A percentile compares a stretch with the other conserved stretches of the same genome.
Conservation (phyloP, 2,329 filamentous ascomycete species). For the Sodiomyces alkalinus region DNA sequence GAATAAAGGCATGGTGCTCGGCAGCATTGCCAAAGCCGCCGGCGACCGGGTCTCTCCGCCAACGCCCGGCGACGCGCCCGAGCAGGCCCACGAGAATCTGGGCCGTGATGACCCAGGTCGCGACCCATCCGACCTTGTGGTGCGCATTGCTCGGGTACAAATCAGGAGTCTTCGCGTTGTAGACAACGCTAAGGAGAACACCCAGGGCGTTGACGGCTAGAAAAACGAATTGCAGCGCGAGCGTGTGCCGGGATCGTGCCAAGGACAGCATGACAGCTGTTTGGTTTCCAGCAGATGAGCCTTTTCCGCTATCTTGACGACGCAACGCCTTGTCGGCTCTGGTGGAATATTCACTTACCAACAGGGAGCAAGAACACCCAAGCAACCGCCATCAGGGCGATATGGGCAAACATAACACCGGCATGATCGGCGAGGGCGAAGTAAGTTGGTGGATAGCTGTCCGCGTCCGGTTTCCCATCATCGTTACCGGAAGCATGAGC, state of each 20-base stretch:
- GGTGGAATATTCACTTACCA: slow-evolving; percentile 33
- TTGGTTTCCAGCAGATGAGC: no score
- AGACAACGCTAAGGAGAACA: slow-evolving; percentile 50
- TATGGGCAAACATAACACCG: slow-evolving; percentile 51
- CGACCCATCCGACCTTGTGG: slow-evolving; percentile 74
- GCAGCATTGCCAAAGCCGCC: slow-evolving; percentile 27
- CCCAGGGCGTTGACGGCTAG: slow-evolving; percentile 47
- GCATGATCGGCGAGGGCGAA: slow-evolving; percentile 39
- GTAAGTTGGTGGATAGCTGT: slow-evolving; percentile 34
- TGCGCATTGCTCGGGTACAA: slow-evolving; percentile 81
- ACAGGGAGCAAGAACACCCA: slow-evolving; percentile 63
- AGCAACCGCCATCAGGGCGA: slow-evolving; percentile 51
- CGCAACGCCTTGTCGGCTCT: slow-evolving; percentile 1
- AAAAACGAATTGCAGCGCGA: slow-evolving; percentile 55
- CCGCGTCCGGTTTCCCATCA: slow-evolving; percentile 2
- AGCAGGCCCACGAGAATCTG: slow-evolving; percentile 58
- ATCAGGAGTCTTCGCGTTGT: slow-evolving; percentile 71
- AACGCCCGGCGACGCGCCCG: slow-evolving; percentile 36
- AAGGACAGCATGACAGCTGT: slow-evolving; percentile 79
- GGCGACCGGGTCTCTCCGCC: slow-evolving; percentile 3
- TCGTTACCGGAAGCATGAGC: slow-evolving; percentile 6
- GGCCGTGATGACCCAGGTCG: slow-evolving; percentile 53
- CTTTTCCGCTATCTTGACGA: no score
- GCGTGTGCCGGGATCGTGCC: slow-evolving; percentile 58
- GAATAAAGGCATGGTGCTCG: slow-evolving; percentile 23